phyloP scores from a whole-genome alignment of 2,329 filamentous ascomycete species.

The Coniochaeta pulveracea region DNA sequence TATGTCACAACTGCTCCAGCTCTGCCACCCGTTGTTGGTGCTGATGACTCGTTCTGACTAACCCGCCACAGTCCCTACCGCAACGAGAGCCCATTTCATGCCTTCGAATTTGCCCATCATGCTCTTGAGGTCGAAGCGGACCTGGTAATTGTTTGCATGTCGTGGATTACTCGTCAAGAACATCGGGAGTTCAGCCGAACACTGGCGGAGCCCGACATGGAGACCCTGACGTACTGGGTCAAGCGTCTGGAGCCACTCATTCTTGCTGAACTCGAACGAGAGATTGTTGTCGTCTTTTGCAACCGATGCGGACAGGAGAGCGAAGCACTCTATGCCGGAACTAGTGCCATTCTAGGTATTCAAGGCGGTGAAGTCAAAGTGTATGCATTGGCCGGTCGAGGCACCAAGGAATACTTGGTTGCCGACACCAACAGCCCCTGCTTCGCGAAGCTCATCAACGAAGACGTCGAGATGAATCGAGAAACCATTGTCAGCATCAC shows the following conservation, averaged over 20 bases:
- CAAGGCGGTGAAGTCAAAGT: slow-evolving; percentile 44
- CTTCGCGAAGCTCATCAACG: slow-evolving; percentile 21
- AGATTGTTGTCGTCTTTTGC: slow-evolving; percentile 48
- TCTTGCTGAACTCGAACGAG: slow-evolving; percentile 27
- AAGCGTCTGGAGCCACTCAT: slow-evolving; percentile 46
- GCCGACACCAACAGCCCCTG: slow-evolving; percentile 36
- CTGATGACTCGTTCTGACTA: slow-evolving; percentile 10
- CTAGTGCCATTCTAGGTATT: slow-evolving; percentile 49
- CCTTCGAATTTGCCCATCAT: slow-evolving; percentile 40
- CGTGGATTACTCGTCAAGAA: slow-evolving; percentile 48
- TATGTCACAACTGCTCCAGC: slow-evolving; percentile 22
- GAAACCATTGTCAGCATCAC: not conserved
- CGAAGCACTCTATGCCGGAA: slow-evolving; percentile 51
- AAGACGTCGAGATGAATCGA: not conserved
- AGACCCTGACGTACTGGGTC: slow-evolving; percentile 56
- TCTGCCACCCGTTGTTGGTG: not conserved
- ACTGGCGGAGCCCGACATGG: slow-evolving; percentile 42
- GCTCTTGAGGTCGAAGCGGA: slow-evolving; percentile 42
- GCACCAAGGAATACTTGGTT: slow-evolving; percentile 46
- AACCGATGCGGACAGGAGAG: slow-evolving; percentile 52
- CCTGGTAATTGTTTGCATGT: slow-evolving; percentile 55
- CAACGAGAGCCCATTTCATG: slow-evolving; percentile 32
- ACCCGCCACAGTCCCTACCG: slow-evolving; percentile 31
- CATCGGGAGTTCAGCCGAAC: slow-evolving; percentile 25
- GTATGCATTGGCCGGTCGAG: slow-evolving; percentile 49